A percentile compares a stretch with the other conserved stretches of the same genome.
Evolutionary conservation across 306 rosid species (phyloP).

Genomic region (Benincasa hispida): DNA sequence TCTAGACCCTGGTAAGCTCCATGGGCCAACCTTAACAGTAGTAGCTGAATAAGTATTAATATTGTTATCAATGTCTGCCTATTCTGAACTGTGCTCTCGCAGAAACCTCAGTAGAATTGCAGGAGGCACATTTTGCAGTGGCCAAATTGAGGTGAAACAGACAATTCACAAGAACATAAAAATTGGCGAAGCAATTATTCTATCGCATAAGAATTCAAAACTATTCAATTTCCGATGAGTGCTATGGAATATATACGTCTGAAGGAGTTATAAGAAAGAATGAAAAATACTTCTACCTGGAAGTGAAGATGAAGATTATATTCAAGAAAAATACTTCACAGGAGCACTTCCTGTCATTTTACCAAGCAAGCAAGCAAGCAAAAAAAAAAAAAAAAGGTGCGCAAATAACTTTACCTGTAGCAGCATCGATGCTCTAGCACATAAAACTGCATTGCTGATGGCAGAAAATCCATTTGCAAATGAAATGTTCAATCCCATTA

Average conservation of each 20-base stretch:
- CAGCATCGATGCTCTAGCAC: conserved; percentile 98
- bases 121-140: conserved; percentile 80
- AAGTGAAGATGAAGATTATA: neutral
- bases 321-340: neutral
- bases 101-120: conserved; percentile 83
- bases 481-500: conserved; percentile 81
- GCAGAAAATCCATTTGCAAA: conserved; percentile 77
- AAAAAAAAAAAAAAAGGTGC: neutral
- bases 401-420: conserved; percentile 46
- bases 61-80: conserved; percentile 93
- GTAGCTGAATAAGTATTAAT: conserved; percentile 95
- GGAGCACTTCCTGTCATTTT: neutral
- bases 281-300: neutral
- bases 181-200: neutral
- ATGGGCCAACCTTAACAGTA: conserved; percentile 88
- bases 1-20: conserved; percentile 78
- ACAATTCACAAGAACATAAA: conserved; percentile 1
- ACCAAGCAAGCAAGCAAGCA: neutral
- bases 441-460: conserved; percentile 80
- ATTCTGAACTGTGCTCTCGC: conserved; percentile 94
- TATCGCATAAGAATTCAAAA: neutral
- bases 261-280: neutral
- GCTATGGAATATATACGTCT: neutral
- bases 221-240: neutral
- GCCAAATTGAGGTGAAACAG: conserved; percentile 3